Evolutionary conservation across 75 land plant species (phyloP), one percentile per base, ranked within the genome.

Genomic region (Selaginella tamariscina): DNA sequence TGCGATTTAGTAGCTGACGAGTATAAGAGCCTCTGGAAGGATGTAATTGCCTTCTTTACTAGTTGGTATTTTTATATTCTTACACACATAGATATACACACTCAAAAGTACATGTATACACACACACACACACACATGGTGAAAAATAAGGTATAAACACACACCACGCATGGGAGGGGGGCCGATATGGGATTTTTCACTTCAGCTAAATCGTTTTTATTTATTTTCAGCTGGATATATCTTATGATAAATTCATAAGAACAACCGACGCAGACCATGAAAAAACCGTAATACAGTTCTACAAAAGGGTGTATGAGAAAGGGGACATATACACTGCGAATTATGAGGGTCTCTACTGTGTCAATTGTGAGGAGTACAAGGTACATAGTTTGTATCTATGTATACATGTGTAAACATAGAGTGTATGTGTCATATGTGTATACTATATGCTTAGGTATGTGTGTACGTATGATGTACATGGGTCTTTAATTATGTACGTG

Each of bases 361-460:
- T 94, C 28, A 87, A 90, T 30, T 94, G 98, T 78, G 98, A 94
- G 71, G 98, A 94, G 67, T 94, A 91, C 71, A 94, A 94, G 98
- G 98, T 91, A 33, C 70, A 23, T 31, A 70, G 1, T 23, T 29
- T 30, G 18, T 60, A 15, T 59, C 49, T 39, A 39, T 39, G n/a
- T 39, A 5, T 39, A 15, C 49, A 5, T 39, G 5, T 39, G 49
- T 5, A 15, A 39, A 39, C 49, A 39, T n/a, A n/a, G n/a, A n/a
- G n/a, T n/a, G n/a, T n/a, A n/a, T n/a, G n/a, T n/a, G n/a, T n/a
- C n/a, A n/a, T n/a, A n/a, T n/a, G n/a, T n/a, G n/a, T n/a, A n/a
- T n/a, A n/a, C n/a, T n/a, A n/a, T n/a, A n/a, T n/a, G n/a, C n/a
- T n/a, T n/a, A n/a, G n/a, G n/a, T n/a, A n/a, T n/a, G n/a, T n/a